These are phyloP conservation scores for Phytophthora sojae DNA, from an alignment of 352 stramenopile genomes.

Conservation along the genomic window DNA sequence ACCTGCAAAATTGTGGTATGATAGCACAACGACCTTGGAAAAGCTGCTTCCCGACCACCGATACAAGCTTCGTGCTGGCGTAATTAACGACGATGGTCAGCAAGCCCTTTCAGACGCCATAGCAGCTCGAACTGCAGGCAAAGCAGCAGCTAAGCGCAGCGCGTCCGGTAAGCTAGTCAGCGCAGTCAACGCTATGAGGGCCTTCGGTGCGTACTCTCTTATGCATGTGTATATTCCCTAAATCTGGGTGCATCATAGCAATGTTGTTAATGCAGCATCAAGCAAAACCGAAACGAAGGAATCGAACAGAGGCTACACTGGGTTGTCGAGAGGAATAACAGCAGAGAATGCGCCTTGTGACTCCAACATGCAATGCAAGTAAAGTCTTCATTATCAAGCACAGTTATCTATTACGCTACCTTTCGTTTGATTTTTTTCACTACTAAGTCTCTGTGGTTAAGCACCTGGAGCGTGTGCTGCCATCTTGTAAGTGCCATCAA, in stretches of 20 bases:
- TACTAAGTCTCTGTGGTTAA: too few species aligned
- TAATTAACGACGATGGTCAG: conserved; percentile 24
- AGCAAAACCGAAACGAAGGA: conserved; percentile 4
- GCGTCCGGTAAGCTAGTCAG: conserved; percentile 12
- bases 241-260: neutral
- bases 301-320: neutral
- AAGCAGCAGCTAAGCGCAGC: conserved; percentile 6
- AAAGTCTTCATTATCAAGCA: too few species aligned
- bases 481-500: too few species aligned
- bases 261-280: neutral
- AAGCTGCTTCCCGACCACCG: conserved; percentile 28
- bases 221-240: neutral
- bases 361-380: too few species aligned
- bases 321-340: neutral
- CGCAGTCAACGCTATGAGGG: conserved; percentile 6
- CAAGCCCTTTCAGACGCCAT: conserved; percentile 24
- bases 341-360: too few species aligned
- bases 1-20: neutral
- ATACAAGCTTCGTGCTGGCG: conserved; percentile 30
- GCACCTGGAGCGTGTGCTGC: too few species aligned
- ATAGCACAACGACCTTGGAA: conserved; percentile 24
- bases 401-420: too few species aligned
- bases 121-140: conserved; percentile 19
- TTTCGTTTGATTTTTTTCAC: too few species aligned
- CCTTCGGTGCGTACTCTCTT: conserved; percentile 18